phyloP scores from a whole-genome alignment of 202 grass and related monocot species.

The Dendrocalamus latiflorus region DNA sequence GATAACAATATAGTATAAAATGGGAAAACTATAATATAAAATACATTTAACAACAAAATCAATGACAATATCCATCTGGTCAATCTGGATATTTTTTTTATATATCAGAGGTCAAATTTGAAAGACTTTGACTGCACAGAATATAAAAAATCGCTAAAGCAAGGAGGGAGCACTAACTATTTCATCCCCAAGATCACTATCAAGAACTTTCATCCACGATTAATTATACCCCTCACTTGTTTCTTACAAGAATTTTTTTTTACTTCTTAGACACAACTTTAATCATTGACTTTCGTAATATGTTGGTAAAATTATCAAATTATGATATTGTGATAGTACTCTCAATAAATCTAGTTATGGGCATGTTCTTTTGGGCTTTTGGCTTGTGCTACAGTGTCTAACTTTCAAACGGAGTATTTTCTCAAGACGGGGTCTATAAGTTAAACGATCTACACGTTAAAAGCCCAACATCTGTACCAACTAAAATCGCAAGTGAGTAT shows the following conservation, averaged over 20 bases:
- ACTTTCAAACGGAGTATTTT: no score
- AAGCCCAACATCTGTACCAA: no score
- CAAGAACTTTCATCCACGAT: not conserved
- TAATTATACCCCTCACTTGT: not conserved
- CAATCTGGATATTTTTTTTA: not conserved
- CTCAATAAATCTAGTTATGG: not conserved
- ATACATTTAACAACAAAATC: not conserved
- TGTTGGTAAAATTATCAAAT: not conserved
- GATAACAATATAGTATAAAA: not conserved
- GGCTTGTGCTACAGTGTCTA: no score
- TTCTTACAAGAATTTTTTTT: no score
- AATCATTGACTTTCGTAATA: not conserved
- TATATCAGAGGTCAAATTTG: not conserved
- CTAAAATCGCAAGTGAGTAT: no score
- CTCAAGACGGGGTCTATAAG: no score
- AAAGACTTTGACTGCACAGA: not conserved
- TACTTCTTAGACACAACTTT: no score
- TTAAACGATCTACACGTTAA: no score
- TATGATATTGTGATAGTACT: not conserved
- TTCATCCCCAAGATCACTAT: not conserved
- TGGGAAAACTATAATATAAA: not conserved
- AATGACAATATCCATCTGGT: constrained; percentile 3
- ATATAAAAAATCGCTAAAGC: not conserved
- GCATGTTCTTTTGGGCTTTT: no score
- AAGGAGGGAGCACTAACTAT: not conserved